Base-by-base conservation (phyloP, 1,139 yeast genomes). In the Yamadazyma mexicana region DNA sequence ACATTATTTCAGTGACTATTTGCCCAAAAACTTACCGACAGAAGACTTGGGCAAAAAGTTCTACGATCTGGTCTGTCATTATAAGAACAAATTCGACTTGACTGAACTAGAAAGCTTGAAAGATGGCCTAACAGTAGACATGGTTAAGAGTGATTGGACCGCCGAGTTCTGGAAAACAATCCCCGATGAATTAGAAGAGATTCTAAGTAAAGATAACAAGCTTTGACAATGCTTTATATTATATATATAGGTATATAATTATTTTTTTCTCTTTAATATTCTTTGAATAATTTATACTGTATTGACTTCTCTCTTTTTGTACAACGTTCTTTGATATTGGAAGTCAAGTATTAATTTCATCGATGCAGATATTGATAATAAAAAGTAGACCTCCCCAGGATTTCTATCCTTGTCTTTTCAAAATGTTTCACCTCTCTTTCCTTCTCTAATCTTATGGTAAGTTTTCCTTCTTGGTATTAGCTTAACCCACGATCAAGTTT, bases 401-500 rank as follows among this genome's bases (percentile, higher is more conserved):
- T 31, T 27, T 11, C 31, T 20, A 14, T 10, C 16, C 31, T 15
- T 9, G 12, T 16, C 22, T 7, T 31, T 29, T 18, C 24, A 20
- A 20, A 20, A 20, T 20, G 8, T 20, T 20, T 8, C 5, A 5
- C 22, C 22, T 20, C 28, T 11, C 6, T 11, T 6, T 11, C 25
- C 11, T 8, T 23, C 25, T 23, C 25, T n/a, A n/a, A n/a, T n/a
- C n/a, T n/a, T n/a, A n/a, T n/a, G n/a, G n/a, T n/a, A n/a, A n/a
- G n/a, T n/a, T n/a, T n/a, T n/a, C n/a, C n/a, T n/a, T n/a, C n/a
- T n/a, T n/a, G n/a, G n/a, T n/a, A n/a, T 26, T 5, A 26, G 33
- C 32, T 58, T 68, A 72, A 69, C 77, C 92, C 61, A 89, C 81
- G 56, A 92, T 69, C 67, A 87, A 84, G 53, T 87, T 83, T 61